Evolutionary conservation across 176 grass and related monocot genomes (phyloP).

Genomic region (Cymbopogon citratus): DNA sequence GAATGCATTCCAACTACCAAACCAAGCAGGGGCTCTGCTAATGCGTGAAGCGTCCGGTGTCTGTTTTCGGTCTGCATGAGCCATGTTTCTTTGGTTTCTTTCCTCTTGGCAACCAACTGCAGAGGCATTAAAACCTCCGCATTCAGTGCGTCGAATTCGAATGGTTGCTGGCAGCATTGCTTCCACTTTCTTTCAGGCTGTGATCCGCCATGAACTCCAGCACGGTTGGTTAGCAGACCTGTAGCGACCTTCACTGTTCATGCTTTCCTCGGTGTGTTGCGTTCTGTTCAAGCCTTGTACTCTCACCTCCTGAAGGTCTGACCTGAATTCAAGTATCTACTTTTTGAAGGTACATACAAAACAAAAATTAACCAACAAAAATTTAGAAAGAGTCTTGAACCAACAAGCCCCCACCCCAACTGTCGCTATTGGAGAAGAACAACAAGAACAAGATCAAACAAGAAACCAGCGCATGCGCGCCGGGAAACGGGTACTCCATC

Average conservation of each 20-base stretch:
- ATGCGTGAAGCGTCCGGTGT: neutral
- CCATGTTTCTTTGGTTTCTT: neutral
- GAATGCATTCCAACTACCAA: no score
- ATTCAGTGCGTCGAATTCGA: slow-evolving; percentile 24
- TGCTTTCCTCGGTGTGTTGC: neutral
- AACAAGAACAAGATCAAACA: no score
- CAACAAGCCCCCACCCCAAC: no score
- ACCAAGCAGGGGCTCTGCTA: neutral
- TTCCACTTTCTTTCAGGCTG: neutral
- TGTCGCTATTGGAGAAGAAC: no score
- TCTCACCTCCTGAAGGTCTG: neutral
- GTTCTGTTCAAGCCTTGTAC: neutral
- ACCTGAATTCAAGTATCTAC: neutral
- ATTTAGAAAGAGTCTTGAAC: no score
- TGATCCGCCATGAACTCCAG: neutral
- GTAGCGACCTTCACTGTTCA: neutral
- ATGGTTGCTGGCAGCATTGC: neutral
- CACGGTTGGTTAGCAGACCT: neutral
- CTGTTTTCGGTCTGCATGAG: neutral
- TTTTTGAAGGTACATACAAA: neutral
- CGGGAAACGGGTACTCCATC: no score
- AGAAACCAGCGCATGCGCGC: no score
- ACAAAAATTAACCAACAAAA: neutral
- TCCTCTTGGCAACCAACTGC: neutral
- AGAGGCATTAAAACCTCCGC: slow-evolving; percentile 24